Evolutionary conservation across 495 filamentous ascomycete genomes (phyloP), one percentile per base, ranked within the genome.

Genomic region (Podospora pseudocomata): DNA sequence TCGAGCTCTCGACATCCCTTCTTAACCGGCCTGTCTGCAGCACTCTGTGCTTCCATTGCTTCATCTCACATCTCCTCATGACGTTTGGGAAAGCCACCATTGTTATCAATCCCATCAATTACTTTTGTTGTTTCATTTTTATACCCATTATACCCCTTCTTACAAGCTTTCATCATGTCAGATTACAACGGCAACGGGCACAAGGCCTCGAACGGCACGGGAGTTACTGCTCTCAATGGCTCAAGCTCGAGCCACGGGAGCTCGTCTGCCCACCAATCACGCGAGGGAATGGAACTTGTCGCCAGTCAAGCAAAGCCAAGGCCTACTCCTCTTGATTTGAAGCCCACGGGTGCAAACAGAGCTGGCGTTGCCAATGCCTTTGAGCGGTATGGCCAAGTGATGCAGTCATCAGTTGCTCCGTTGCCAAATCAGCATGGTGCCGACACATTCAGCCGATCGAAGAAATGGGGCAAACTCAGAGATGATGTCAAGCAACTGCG

Each of bases 341-440:
- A 68, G 39, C 65, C 67, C 5, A 78, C 73, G 16, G 79, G 72
- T 59, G 71, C 76, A n/a, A 69, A 73, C 62, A 77, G 71, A 39
- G 70, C 82, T 63, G 81, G 79, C 11, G 77, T 86, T 56, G 74
- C 72, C 26, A 74, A 80, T 19, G 82, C 85, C 15, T 90, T 92
- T 65, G 81, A 86, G 64, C 81, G 85, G 69, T 87, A 87, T 78
- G 84, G 82, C 16, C 88, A 91, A 68, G 71, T 92, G 20, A 84
- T 92, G 60, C 85, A 88, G 62, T 86, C 90, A 32, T 86, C 85
- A 39, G 82, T 83, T 60, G 82, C 86, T 62, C 91, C 92, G 28
- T 72, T 91, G 67, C 90, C 92, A 0, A 86, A 82, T 65, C 86
- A 92, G 72, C 85, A 80, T 60, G 88, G 89, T 15, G 85, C 88